A percentile compares a stretch with the other conserved stretches of the same genome.
These are phyloP conservation scores for Stellera chamaejasme DNA, from an alignment of 345 rosid species.

Conservation along the genomic window DNA sequence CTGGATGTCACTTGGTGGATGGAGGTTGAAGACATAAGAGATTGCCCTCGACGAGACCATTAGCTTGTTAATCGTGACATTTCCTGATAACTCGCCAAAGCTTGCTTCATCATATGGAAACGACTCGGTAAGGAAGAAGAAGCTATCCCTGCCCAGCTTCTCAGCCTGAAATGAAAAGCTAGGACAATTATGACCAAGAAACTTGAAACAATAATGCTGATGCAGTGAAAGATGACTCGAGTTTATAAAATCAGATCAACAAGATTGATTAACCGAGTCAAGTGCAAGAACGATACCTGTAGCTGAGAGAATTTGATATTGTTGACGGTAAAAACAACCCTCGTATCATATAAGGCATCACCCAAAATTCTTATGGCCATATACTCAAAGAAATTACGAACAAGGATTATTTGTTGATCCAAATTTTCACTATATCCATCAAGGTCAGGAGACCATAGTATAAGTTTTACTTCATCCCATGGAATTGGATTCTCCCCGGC, in stretches of 20 bases:
- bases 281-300: slow-evolving; percentile 34
- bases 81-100: slow-evolving; percentile 50
- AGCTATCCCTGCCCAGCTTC: slow-evolving; percentile 63
- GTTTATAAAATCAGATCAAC: neutral
- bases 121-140: slow-evolving; percentile 72
- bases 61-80: slow-evolving; percentile 30
- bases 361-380: slow-evolving; percentile 63
- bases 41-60: slow-evolving; percentile 50
- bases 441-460: slow-evolving; percentile 64
- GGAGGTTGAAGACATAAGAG: slow-evolving; percentile 62
- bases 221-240: too few relatives aligned
- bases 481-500: slow-evolving; percentile 39
- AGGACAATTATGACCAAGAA: too few relatives aligned
- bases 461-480: slow-evolving; percentile 60
- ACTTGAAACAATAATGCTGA: too few relatives aligned
- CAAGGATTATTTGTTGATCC: slow-evolving; percentile 36
- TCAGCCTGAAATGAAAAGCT: slow-evolving; percentile 45
- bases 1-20: slow-evolving; percentile 50
- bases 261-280: too few relatives aligned
- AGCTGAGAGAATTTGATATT: slow-evolving; percentile 64
- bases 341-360: slow-evolving; percentile 38
- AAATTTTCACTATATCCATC: slow-evolving; percentile 35
- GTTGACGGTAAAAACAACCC: slow-evolving; percentile 62
- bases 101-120: slow-evolving; percentile 55
- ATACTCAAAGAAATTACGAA: slow-evolving; percentile 67